These are phyloP conservation scores for Penicillium capsulatum DNA, from an alignment of 2,329 filamentous ascomycete genomes.

Conservation along the genomic window DNA sequence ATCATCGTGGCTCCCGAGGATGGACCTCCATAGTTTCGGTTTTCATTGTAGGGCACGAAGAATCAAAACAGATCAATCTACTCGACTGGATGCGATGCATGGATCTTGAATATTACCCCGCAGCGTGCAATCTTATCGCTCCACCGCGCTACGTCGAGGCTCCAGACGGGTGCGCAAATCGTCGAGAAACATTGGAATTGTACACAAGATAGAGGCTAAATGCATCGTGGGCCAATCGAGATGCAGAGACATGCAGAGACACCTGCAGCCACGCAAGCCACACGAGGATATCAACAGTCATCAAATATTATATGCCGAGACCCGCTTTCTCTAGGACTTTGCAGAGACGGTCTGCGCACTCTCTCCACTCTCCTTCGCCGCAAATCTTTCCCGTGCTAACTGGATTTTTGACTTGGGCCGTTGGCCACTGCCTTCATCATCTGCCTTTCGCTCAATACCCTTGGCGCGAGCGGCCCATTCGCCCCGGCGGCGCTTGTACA, in stretches of 20 bases:
- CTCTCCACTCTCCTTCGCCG: conserved; percentile 36
- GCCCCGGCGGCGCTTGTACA: conserved; percentile 59
- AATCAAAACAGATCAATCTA: background rate
- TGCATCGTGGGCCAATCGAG: no score
- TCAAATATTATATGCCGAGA: conserved; percentile 4
- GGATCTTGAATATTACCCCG: no score
- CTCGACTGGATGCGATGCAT: no score
- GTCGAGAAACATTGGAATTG: no score
- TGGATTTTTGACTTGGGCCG: conserved; percentile 52
- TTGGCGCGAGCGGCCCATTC: conserved; percentile 64
- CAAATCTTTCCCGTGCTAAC: conserved; percentile 55
- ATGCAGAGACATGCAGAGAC: background rate
- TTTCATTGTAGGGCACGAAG: background rate
- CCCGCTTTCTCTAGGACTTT: conserved; percentile 6
- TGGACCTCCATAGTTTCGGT: background rate
- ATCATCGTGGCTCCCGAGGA: conserved; percentile 13
- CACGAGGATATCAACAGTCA: conserved; percentile 4
- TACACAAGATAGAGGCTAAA: background rate
- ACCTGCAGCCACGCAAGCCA: background rate
- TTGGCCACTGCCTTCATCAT: conserved; percentile 20
- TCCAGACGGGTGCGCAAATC: no score
- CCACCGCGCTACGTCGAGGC: no score
- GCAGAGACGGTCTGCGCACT: conserved; percentile 13
- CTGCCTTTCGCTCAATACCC: conserved; percentile 38
- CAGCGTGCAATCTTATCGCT: no score